Percentiles rank a stretch among this genome's conserved stretches.
These are phyloP conservation scores for Ogataea neopini DNA, from an alignment of 805 yeast species.

Conservation along the genomic window DNA sequence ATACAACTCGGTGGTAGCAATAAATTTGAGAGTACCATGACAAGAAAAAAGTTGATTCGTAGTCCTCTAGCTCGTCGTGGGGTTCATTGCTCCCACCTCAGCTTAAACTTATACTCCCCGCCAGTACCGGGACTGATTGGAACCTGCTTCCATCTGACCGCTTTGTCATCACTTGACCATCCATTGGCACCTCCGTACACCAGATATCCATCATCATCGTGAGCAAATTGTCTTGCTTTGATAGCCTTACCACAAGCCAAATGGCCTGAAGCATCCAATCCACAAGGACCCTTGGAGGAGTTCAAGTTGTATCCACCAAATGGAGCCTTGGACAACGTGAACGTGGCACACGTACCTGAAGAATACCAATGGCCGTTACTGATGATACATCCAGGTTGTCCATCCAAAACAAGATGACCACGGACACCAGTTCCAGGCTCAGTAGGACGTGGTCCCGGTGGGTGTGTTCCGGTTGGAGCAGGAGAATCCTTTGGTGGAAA, in stretches of 20 bases:
- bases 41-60: neutral
- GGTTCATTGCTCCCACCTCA: slow-evolving; percentile 32
- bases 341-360: slow-evolving; percentile 85
- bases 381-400: slow-evolving; percentile 73
- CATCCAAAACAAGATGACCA: slow-evolving; percentile 53
- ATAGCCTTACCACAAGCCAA: slow-evolving; percentile 34
- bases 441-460: slow-evolving; percentile 32
- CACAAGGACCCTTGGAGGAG: slow-evolving; percentile 77
- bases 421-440: slow-evolving; percentile 31
- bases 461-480: slow-evolving; percentile 32
- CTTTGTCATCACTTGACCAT: slow-evolving; percentile 58
- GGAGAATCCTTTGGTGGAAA: slow-evolving; percentile 62
- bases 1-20: too few species aligned
- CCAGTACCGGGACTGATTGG: slow-evolving; percentile 46
- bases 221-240: slow-evolving; percentile 58
- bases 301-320: slow-evolving; percentile 73
- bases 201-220: slow-evolving; percentile 45
- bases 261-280: slow-evolving; percentile 37
- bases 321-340: slow-evolving; percentile 52
- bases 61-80: neutral
- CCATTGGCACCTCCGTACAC: slow-evolving; percentile 60
- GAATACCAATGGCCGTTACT: slow-evolving; percentile 84
- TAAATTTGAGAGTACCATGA: too few species aligned
- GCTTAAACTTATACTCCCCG: slow-evolving; percentile 40
- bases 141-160: slow-evolving; percentile 49